A percentile compares a stretch with the other conserved stretches of the same genome.
These are phyloP conservation scores for Linum lewisii DNA, from an alignment of 345 rosid species.

Conservation along the genomic window DNA sequence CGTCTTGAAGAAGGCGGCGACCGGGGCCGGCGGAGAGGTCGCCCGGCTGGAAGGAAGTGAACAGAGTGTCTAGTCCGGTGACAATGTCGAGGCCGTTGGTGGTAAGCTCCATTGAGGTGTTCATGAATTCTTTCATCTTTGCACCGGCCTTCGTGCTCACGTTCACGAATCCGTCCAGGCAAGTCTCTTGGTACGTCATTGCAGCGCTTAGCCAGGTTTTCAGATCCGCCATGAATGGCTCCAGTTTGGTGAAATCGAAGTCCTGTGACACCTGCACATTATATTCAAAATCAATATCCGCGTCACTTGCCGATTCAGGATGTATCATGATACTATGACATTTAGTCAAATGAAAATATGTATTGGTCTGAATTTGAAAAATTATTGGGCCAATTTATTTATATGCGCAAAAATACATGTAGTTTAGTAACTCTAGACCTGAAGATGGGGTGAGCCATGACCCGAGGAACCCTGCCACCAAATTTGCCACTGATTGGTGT, in stretches of 20 bases:
- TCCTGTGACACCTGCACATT: neutral
- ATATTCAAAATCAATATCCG: no score
- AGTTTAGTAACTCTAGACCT: no score
- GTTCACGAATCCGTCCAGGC: conserved; percentile 61
- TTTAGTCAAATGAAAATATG: no score
- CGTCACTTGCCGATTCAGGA: no score
- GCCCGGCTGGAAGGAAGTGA: conserved; percentile 20
- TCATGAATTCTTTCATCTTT: conserved; percentile 40
- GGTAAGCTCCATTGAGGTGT: conserved; percentile 39
- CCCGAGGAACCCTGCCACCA: no score
- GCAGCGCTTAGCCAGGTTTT: conserved; percentile 72
- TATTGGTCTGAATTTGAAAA: no score
- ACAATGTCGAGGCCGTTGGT: conserved; percentile 63
- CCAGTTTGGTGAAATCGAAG: conserved; percentile 26
- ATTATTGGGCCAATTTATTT: no score
- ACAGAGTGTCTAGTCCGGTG: conserved; percentile 25
- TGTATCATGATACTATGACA: no score
- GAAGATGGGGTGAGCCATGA: no score
- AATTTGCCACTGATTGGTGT: no score
- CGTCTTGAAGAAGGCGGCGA: conserved; percentile 19
- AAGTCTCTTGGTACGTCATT: conserved; percentile 56
- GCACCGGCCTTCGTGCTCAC: conserved; percentile 37
- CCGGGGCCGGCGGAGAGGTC: conserved; percentile 10
- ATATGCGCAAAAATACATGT: no score
- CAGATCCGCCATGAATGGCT: conserved; percentile 30